A percentile compares a stretch with the other conserved stretches of the same genome.
phyloP scores from a whole-genome alignment of 345 rosid species.

The Cardiospermum halicacabum region DNA sequence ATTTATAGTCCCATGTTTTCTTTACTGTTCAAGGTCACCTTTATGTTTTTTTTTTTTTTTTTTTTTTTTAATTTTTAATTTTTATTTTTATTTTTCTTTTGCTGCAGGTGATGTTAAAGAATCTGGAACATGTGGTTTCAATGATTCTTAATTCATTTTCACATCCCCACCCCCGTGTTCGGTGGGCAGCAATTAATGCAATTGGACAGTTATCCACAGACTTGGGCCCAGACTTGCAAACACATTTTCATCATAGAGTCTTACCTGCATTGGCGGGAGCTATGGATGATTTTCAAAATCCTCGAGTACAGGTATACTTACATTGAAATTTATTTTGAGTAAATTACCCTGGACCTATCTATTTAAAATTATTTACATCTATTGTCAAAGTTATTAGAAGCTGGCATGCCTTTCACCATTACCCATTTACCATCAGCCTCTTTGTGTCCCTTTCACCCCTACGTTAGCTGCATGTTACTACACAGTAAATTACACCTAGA shows the following conservation, averaged over 20 bases:
- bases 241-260: slow-evolving; percentile 50
- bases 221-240: slow-evolving; percentile 72
- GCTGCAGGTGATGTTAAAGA: slow-evolving; percentile 56
- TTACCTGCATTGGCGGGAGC: slow-evolving; percentile 59
- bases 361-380: no score
- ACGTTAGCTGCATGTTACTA: no score
- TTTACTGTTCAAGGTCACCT: not conserved
- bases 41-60: slow-evolving; percentile 9
- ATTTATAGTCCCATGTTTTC: not conserved
- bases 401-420: no score
- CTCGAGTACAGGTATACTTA: slow-evolving; percentile 71
- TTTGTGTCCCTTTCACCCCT: no score
- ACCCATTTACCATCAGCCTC: no score
- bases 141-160: slow-evolving; percentile 64
- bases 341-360: no score
- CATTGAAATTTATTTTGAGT: no score
- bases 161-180: slow-evolving; percentile 65
- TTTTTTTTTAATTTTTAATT: no score
- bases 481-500: no score
- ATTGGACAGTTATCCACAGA: slow-evolving; percentile 71
- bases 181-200: slow-evolving; percentile 80
- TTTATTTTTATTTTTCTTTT: not conserved
- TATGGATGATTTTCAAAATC: slow-evolving; percentile 71
- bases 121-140: slow-evolving; percentile 53
- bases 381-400: no score